A percentile compares a stretch with the other conserved stretches of the same genome.
These are phyloP conservation scores for Solanum hybrid DNA, from an alignment of 305 asterid species.

Conservation along the genomic window DNA sequence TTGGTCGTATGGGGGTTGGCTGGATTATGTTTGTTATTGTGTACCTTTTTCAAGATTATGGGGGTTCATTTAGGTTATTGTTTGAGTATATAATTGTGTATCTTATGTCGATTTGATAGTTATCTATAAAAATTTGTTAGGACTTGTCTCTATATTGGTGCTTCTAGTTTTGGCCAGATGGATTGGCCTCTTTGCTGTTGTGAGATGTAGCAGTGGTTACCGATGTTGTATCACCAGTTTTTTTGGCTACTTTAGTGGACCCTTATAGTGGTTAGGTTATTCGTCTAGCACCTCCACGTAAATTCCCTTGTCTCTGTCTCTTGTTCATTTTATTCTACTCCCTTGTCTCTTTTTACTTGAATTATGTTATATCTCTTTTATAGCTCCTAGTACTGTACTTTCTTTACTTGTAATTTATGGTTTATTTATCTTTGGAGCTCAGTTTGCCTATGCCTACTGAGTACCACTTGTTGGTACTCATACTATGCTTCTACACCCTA, in stretches of 20 bases:
- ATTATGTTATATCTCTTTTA: no score
- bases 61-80: not conserved
- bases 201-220: not conserved
- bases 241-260: not conserved
- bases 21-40: not conserved
- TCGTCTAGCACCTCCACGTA: not conserved
- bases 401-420: no score
- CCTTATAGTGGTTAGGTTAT: not conserved
- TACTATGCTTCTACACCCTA: no score
- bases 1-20: not conserved
- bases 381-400: not conserved
- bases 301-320: not conserved
- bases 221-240: not conserved
- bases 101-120: not conserved
- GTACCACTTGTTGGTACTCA: no score
- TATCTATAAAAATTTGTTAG: not conserved
- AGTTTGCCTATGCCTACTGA: no score
- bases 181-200: not conserved
- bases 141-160: not conserved
- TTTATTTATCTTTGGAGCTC: no score
- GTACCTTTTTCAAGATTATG: not conserved
- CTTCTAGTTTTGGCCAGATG: not conserved
- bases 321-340: not conserved
- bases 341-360: not conserved
- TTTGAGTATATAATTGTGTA: not conserved